A percentile compares a stretch with the other conserved stretches of the same genome.
phyloP scores from a whole-genome alignment of 2,329 filamentous ascomycete species.

The Graphilbum fragrans region DNA sequence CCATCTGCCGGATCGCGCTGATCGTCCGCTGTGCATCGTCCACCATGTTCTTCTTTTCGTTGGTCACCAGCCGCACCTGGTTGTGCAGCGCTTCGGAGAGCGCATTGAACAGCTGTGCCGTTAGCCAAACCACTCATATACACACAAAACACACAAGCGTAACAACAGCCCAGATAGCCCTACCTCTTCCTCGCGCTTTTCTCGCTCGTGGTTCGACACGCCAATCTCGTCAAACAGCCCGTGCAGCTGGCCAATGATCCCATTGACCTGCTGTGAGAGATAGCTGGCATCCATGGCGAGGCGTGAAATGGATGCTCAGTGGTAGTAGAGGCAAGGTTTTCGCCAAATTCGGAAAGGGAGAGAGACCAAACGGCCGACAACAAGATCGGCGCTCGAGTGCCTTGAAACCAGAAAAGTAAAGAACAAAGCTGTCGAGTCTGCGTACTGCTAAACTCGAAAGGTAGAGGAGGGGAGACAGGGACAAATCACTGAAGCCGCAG shows the following conservation, averaged over 20 bases:
- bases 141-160: no score
- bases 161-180: constrained; percentile 14
- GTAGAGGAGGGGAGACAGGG: no score
- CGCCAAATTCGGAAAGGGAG: no score
- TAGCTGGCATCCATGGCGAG: constrained; percentile 74
- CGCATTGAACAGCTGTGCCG: constrained; percentile 67
- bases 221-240: constrained; percentile 96
- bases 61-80: constrained; percentile 72
- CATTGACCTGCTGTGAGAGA: constrained; percentile 88
- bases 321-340: no score
- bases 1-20: constrained; percentile 84
- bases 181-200: constrained; percentile 82
- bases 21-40: constrained; percentile 82
- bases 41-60: constrained; percentile 82
- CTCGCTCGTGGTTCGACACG: constrained; percentile 84
- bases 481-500: constrained; percentile 6
- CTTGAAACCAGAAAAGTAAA: no score
- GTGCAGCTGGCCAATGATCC: constrained; percentile 85
- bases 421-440: background rate
- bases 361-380: no score
- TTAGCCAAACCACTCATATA: constrained; percentile 3
- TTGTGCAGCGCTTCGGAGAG: constrained; percentile 86
- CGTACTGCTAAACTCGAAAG: no score
- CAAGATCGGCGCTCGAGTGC: no score
- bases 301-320: background rate